Evolutionary conservation across 495 filamentous ascomycete genomes (phyloP).

Genomic region (Xylaria intraflava): DNA sequence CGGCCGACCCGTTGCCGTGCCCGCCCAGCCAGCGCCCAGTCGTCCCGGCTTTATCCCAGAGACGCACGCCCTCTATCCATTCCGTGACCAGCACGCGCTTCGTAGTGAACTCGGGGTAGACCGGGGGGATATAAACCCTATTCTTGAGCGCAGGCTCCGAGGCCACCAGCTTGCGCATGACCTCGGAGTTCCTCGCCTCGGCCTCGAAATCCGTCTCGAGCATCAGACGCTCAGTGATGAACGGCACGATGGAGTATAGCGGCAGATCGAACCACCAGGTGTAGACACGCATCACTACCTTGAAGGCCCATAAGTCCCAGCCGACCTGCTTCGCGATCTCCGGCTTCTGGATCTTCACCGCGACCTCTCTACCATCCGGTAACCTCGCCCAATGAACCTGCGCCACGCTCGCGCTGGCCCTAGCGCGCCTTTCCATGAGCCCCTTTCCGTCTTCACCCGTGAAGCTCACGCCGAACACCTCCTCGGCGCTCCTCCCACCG

Average conservation of each 20-base stretch:
- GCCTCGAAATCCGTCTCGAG: conserved; percentile 92
- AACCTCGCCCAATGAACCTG: conserved; percentile 94
- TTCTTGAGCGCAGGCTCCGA: conserved; percentile 69
- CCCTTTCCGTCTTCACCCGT: conserved; percentile 56
- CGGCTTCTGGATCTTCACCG: conserved; percentile 92
- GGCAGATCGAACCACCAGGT: conserved; percentile 81
- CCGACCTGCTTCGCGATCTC: conserved; percentile 85
- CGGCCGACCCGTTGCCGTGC: conserved; percentile 65
- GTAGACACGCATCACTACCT: conserved; percentile 70
- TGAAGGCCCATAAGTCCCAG: conserved; percentile 95
- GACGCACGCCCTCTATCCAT: conserved; percentile 89
- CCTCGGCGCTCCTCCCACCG: conserved; percentile 67
- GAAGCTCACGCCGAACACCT: conserved; percentile 85
- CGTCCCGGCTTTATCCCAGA: conserved; percentile 83
- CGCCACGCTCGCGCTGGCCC: conserved; percentile 86
- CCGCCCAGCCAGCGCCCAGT: conserved; percentile 69
- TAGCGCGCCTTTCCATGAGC: conserved; percentile 78
- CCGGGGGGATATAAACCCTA: conserved; percentile 79
- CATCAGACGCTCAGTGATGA: conserved; percentile 76
- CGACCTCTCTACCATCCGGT: conserved; percentile 78
- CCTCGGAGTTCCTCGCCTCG: conserved; percentile 81
- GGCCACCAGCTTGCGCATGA: conserved; percentile 70
- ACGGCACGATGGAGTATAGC: conserved; percentile 80
- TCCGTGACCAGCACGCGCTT: conserved; percentile 87
- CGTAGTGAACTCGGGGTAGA: conserved; percentile 75